Evolutionary conservation across 2,329 filamentous ascomycete species (phyloP), one percentile per base, ranked within the genome.

Genomic region (Aspergillus felis): DNA sequence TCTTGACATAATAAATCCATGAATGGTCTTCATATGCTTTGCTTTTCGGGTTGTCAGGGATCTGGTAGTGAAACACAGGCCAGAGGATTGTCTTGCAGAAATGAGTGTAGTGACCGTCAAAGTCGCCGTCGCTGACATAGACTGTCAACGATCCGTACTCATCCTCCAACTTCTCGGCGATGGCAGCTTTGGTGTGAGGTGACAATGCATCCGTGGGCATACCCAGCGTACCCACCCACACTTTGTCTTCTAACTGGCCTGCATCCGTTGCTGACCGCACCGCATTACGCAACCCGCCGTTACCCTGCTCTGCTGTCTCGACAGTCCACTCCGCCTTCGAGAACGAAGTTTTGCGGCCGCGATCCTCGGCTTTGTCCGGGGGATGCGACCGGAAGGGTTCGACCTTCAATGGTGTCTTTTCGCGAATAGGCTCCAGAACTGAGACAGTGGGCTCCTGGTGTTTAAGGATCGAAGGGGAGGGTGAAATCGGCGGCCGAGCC

Each of bases 61-160:
- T 96, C 75, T 97, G 92, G 74, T 97, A 97, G 76, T 97, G 92
- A 75, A 97, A 96, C 59, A 97, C 92, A 1, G 93, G 93, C 93
- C 93, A 97, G 6, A 97, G 81, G 55, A 97, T 96, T 14, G 93
- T 91, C 79, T 97, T 97, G 86, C 92, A 97, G 72, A 94, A 97
- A 75, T 97, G 92, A 12, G 88, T 86, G 71, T 97, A 97, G 76
- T 96, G 92, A 1, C 92, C 92, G 68, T 97, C 89, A 70, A 97
- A 92, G 74, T 97, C 92, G 70, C 89, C 91, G 76, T 97, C 93
- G 59, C 86, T 89, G 73, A 90, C 89, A 72, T 89, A 96, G 35
- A 97, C 92, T 2, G 89, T 86, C 63, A 96, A 75, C 67, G 91
- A 92, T 65, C 94, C 86, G 71, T 90, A 87, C 69, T 96, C 90